phyloP scores from a whole-genome alignment of 306 rosid genomes.

The Prunus persica region Prunus_persica_NCBIv2 NC_034011.1:648001-648500 shows the following conservation, averaged over 20 bases:
- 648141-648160: too few relatives aligned
- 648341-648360: background rate
- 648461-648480: background rate
- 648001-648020: background rate
- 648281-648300: background rate
- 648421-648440: background rate
- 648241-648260: background rate
- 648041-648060: background rate
- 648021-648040: background rate
- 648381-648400: slow-evolving; percentile 8
- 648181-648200: background rate
- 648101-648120: background rate
- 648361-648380: slow-evolving; percentile 1
- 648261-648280: background rate
- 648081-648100: background rate
- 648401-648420: background rate
- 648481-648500: background rate
- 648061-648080: background rate
- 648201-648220: background rate
- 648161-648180: too few relatives aligned
- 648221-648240: background rate
- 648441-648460: background rate
- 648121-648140: too few relatives aligned
- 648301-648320: background rate
- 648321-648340: background rate